These are phyloP conservation scores for Jatropha podagrica DNA, from an alignment of 441 rosid genomes.

Conservation along the genomic window DNA sequence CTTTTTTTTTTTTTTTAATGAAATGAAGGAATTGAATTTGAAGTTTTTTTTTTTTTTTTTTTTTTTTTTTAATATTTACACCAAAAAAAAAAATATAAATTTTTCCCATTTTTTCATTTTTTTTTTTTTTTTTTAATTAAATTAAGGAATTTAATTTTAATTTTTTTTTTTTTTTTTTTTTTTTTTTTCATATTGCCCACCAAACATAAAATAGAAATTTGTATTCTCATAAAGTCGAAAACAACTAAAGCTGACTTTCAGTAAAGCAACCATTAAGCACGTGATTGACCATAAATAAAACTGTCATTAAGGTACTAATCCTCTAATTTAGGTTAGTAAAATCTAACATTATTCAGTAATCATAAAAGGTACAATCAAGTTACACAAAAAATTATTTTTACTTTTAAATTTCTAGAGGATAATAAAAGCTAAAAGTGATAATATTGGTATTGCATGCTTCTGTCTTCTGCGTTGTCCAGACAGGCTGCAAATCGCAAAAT, in stretches of 20 bases:
- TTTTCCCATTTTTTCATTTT: no score
- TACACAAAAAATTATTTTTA: background rate
- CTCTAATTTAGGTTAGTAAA: background rate
- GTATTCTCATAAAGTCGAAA: background rate
- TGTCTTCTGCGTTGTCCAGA: background rate
- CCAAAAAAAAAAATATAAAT: no score
- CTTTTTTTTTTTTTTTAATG: no score
- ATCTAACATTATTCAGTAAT: background rate
- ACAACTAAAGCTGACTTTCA: background rate
- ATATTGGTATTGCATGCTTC: background rate
- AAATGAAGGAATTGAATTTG: no score
- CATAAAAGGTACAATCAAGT: background rate
- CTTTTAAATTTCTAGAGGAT: background rate
- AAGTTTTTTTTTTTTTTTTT: no score
- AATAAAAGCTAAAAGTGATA: background rate
- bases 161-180: no score
- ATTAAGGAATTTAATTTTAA: no score
- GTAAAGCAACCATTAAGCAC: conserved; percentile 5
- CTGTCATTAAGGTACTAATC: background rate
- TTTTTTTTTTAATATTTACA: no score
- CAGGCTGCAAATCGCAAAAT: background rate
- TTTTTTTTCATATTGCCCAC: no score
- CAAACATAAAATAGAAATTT: no score
- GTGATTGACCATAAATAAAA: background rate
- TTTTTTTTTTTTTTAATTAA: no score